phyloP scores from a whole-genome alignment of 2,329 filamentous ascomycete genomes.

The Seiridium cupressi region DNA sequence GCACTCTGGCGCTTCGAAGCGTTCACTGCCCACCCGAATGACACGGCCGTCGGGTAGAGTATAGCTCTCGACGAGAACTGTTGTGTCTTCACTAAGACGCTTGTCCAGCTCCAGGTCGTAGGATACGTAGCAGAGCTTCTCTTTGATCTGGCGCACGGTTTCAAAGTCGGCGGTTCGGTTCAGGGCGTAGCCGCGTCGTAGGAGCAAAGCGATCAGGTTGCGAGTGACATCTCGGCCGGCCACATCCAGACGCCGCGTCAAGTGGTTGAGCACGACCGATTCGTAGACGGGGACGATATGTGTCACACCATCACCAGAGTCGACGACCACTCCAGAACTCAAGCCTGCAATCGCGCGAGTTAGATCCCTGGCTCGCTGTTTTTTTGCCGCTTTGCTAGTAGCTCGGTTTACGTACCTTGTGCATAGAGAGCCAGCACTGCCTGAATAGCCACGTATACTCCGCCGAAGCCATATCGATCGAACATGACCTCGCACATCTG shows the following conservation, averaged over 20 bases:
- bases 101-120: conserved; percentile 98
- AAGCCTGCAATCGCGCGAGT: conserved; percentile 53
- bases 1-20: conserved; percentile 97
- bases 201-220: conserved; percentile 91
- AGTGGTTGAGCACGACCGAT: conserved; percentile 94
- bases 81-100: conserved; percentile 93
- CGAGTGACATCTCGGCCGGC: conserved; percentile 97
- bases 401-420: conserved; percentile 62
- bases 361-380: background rate
- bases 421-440: conserved; percentile 94
- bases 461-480: conserved; percentile 92
- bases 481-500: conserved; percentile 99
- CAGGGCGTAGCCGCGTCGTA: conserved; percentile 91
- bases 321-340: conserved; percentile 93
- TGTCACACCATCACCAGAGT: conserved; percentile 96
- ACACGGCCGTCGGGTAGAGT: conserved; percentile 95
- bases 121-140: conserved; percentile 99
- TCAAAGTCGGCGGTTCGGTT: conserved; percentile 99
- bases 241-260: conserved; percentile 90
- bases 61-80: conserved; percentile 95
- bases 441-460: conserved; percentile 97
- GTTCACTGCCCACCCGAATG: conserved; percentile 92
- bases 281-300: conserved; percentile 99
- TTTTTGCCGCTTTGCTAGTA: background rate
- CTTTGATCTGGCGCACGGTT: conserved; percentile 98